Evolutionary conservation across 306 rosid species (phyloP).

Genomic region (peach (Prunus persica)): Prunus_persica_NCBIv2 NC_034014.1:27966001-27966500

Average conservation of each 20-base stretch:
- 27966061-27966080: constrained; percentile 66
- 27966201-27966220: constrained; percentile 90
- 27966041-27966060: constrained; percentile 99
- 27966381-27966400: background rate
- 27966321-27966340: constrained; percentile 9
- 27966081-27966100: constrained; percentile 28
- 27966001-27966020: constrained; percentile 86
- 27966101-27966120: background rate
- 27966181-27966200: constrained; percentile 90
- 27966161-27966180: constrained; percentile 22
- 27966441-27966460: background rate
- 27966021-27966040: constrained; percentile 83
- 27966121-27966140: background rate
- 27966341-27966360: constrained; percentile 3
- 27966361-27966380: background rate
- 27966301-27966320: constrained; percentile 11
- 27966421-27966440: background rate
- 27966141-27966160: constrained; percentile 2
- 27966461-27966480: background rate
- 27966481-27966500: constrained; percentile 16
- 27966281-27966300: background rate
- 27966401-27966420: background rate
- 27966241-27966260: constrained; percentile 95
- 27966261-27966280: constrained; percentile 26
- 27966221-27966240: constrained; percentile 90